A percentile compares a stretch with the other conserved stretches of the same genome.
Conservation (phyloP, 2,329 filamentous ascomycete genomes). For the Aspergillus pseudotamarii region DNA sequence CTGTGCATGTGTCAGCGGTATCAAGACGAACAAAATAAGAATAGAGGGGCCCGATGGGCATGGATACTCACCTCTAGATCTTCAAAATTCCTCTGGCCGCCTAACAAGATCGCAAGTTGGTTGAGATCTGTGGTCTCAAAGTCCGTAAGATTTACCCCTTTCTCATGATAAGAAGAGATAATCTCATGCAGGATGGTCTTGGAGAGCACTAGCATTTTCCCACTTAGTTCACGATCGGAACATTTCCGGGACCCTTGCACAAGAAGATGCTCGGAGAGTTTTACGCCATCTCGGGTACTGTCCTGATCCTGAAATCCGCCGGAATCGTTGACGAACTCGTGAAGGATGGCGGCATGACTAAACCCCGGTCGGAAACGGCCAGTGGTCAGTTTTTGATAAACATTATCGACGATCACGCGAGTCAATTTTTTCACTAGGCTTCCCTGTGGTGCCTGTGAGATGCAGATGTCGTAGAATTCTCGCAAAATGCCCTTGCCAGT, state of each 20-base stretch:
- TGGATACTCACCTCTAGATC: constrained; percentile 1
- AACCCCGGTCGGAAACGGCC: background rate
- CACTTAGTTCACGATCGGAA: background rate
- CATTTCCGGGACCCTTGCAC: background rate
- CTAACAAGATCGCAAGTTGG: constrained; percentile 1
- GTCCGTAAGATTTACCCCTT: background rate
- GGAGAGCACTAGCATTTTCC: constrained; percentile 2
- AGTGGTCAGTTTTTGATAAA: background rate
- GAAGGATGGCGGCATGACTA: background rate
- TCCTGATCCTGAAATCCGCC: constrained; percentile 2
- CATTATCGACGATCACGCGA: constrained; percentile 1
- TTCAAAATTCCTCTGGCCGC: constrained; percentile 4
- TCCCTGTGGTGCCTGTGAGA: constrained; percentile 5
- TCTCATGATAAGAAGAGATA: background rate
- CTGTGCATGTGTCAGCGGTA: background rate
- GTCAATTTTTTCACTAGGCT: background rate
- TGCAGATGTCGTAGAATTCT: constrained; percentile 4
- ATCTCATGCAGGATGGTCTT: constrained; percentile 3
- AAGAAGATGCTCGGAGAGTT: constrained; percentile 4
- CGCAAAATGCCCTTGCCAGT: background rate
- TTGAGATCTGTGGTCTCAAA: constrained; percentile 3
- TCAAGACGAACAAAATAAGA: background rate
- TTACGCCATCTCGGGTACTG: background rate
- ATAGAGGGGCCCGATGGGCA: background rate
- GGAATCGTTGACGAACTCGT: constrained; percentile 4